Evolutionary conservation across 1,284 basidiomycete genomes (phyloP).

Genomic region (Ustilago xerochloae): DNA sequence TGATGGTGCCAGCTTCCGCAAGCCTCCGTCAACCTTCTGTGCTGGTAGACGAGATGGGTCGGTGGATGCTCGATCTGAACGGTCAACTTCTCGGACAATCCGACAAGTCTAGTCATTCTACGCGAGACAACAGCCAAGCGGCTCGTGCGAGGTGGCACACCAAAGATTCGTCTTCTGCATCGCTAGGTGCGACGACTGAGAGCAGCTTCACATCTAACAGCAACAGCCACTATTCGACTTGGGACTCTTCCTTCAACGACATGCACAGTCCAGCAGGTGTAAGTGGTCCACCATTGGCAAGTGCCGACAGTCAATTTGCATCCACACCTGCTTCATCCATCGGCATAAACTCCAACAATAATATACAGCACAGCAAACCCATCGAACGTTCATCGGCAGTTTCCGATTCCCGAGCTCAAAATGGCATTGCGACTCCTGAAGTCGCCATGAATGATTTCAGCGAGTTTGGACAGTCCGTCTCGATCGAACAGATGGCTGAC

Average conservation of each 20-base stretch:
- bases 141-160: background rate
- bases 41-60: constrained; percentile 33
- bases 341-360: constrained; percentile 1
- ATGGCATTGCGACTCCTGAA: constrained; percentile 5
- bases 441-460: constrained; percentile 33
- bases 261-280: background rate
- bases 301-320: background rate
- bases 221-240: constrained; percentile 17
- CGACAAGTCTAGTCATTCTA: background rate
- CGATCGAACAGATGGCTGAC: constrained; percentile 43
- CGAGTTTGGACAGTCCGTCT: constrained; percentile 41
- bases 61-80: constrained; percentile 7
- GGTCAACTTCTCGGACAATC: background rate
- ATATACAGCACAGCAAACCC: background rate
- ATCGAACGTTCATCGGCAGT: background rate
- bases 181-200: constrained; percentile 19
- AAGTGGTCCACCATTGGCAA: background rate
- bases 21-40: background rate
- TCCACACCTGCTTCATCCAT: constrained; percentile 23
- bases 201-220: constrained; percentile 14
- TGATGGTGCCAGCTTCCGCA: background rate
- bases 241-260: constrained; percentile 28
- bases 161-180: constrained; percentile 7
- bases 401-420: background rate
- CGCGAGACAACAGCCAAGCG: background rate